These are phyloP conservation scores for Psilocybe tampanensis DNA, from an alignment of 768 basidiomycete genomes.

Conservation along the genomic window DNA sequence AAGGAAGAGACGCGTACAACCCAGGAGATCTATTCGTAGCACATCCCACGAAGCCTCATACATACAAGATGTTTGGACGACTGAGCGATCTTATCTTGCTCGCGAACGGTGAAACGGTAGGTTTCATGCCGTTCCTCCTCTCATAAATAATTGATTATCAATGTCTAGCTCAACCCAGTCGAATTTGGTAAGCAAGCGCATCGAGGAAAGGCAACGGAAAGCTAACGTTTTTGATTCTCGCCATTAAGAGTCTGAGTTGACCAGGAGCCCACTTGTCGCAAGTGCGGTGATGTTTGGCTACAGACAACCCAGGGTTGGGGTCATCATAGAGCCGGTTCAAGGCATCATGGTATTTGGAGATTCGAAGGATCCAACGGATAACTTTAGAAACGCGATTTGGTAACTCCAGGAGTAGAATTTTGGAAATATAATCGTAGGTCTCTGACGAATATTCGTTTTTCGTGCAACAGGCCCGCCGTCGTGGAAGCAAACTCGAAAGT, in stretches of 20 bases:
- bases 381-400: too few relatives aligned
- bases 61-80: conserved; percentile 9
- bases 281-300: conserved; percentile 9
- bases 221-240: too few relatives aligned
- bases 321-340: conserved; percentile 2
- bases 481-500: too few relatives aligned
- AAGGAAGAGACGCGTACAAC: conserved; percentile 6
- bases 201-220: too few relatives aligned
- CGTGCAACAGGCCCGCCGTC: too few relatives aligned
- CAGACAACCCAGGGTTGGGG: background rate
- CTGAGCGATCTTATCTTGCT: conserved; percentile 9
- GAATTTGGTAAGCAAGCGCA: too few relatives aligned
- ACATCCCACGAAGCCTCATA: conserved; percentile 2
- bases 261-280: background rate
- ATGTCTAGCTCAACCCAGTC: conserved; percentile 3
- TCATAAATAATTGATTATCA: too few relatives aligned
- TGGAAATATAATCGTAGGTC: too few relatives aligned
- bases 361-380: too few relatives aligned
- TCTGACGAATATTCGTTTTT: too few relatives aligned
- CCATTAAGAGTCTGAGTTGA: conserved; percentile 8
- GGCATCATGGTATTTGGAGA: too few relatives aligned
- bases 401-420: too few relatives aligned
- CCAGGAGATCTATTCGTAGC: conserved; percentile 8
- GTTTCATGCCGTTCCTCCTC: background rate
- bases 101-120: conserved; percentile 4